These are phyloP conservation scores for Plasmodium inui DNA, from an alignment of 169 alveolate genomes.

Conservation along the genomic window DNA sequence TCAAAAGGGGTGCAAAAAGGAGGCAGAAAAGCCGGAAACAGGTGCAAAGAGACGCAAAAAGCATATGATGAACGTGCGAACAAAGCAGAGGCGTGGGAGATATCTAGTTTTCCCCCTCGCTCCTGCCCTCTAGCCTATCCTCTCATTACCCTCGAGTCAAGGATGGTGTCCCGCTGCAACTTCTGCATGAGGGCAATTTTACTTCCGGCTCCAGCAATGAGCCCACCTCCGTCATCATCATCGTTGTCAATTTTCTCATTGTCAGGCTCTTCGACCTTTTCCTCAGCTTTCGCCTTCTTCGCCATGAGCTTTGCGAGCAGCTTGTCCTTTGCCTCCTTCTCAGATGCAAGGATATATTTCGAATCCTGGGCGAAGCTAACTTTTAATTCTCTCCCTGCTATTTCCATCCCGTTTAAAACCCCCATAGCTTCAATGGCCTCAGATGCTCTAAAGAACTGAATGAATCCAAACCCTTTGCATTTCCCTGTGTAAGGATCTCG, in stretches of 20 bases:
- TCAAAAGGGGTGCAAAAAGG: not conserved
- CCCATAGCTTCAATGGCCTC: slow-evolving; percentile 97
- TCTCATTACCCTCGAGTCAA: slow-evolving; percentile 8
- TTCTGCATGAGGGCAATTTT: slow-evolving; percentile 88
- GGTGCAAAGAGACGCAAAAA: not conserved
- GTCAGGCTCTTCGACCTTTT: slow-evolving; percentile 83
- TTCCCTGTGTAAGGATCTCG: slow-evolving; percentile 91
- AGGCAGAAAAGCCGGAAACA: not conserved
- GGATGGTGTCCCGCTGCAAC: slow-evolving; percentile 77
- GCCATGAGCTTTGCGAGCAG: slow-evolving; percentile 8
- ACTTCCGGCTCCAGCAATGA: slow-evolving; percentile 86
- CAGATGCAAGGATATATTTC: slow-evolving; percentile 39
- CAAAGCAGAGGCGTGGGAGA: not conserved
- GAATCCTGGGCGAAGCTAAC: slow-evolving; percentile 88
- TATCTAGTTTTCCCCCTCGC: not conserved
- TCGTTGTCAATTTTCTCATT: slow-evolving; percentile 82
- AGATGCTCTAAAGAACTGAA: slow-evolving; percentile 91
- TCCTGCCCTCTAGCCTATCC: not conserved
- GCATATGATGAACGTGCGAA: not conserved
- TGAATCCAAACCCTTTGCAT: slow-evolving; percentile 93
- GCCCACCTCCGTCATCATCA: slow-evolving; percentile 82
- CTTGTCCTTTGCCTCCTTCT: slow-evolving; percentile 21
- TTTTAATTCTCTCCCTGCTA: slow-evolving; percentile 93
- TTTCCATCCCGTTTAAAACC: slow-evolving; percentile 95
- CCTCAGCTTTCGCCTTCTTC: slow-evolving; percentile 26